Evolutionary conservation across 139 green algal species (phyloP).

Genomic region (Micractinium sp.): DNA sequence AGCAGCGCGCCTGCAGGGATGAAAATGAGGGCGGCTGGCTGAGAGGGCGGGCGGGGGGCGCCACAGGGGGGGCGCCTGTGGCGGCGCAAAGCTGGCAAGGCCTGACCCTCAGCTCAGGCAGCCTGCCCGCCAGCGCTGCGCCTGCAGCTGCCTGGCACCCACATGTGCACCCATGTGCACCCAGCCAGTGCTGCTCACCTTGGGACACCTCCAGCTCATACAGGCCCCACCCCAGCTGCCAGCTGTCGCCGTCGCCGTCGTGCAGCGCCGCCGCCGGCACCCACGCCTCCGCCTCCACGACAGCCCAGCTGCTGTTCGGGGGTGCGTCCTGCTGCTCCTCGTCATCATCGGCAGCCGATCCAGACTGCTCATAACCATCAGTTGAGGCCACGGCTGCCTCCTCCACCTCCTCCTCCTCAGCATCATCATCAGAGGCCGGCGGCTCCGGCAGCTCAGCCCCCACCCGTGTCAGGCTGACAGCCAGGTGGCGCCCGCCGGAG

Average conservation of each 20-base stretch:
- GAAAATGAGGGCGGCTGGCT: not conserved
- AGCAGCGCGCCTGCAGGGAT: slow-evolving; percentile 13
- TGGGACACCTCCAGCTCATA: slow-evolving; percentile 11
- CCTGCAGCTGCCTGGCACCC: not conserved
- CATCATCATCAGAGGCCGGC: not conserved
- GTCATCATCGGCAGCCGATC: not conserved
- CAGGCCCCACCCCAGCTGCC: slow-evolving; percentile 21
- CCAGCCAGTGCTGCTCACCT: not conserved
- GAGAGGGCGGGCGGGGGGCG: not conserved
- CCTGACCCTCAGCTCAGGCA: too few relatives aligned
- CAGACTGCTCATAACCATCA: not conserved
- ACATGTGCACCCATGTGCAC: not conserved
- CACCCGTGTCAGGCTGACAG: not conserved
- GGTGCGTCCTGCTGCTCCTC: not conserved
- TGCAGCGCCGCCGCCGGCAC: not conserved
- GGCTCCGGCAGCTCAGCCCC: not conserved
- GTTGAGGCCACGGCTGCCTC: not conserved
- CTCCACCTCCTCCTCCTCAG: not conserved
- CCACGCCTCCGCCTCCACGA: not conserved
- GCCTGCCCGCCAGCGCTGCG: not conserved
- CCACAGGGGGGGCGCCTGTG: too few relatives aligned
- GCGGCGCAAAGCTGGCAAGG: too few relatives aligned
- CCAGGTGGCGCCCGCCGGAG: not conserved
- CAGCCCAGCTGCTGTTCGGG: not conserved
- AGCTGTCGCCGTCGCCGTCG: not conserved